Base-by-base conservation (phyloP, 768 basidiomycete species). In the Leccinum longicurvipes region DNA sequence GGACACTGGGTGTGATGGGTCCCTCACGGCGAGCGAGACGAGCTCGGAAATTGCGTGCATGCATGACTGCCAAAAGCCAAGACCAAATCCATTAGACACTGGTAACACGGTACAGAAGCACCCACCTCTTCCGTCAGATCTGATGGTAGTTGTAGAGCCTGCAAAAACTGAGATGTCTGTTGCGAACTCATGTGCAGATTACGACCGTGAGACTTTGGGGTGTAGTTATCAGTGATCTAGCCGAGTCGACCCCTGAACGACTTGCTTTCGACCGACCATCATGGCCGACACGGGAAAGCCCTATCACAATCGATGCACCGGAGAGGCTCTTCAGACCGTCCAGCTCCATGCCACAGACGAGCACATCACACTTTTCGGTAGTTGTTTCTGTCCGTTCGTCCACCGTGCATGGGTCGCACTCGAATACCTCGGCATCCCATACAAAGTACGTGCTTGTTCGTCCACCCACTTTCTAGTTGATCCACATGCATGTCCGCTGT, bases 321-420 rank as follows among this genome's bases (percentile, higher is more conserved):
- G 81, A 11, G 64, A 63, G 6, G 89, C 89, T 0, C 72, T 86
- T 19, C 71, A 76, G 3, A 90, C 86, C 0, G 83, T 77, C 15
- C 69, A 81, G 23, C 70, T 66, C 0, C 88, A 87, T 36, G 55
- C 67, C 21, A 63, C 59, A 14, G 73, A 77, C 3, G 69, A 78
- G 62, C 79, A 83, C 51, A 82, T 88, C 58, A 85, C 81, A 1
- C 75, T 93, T 23, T 91, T 89, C 60, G 84, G 77, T 9, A 79
- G 82, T 51, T 89, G 86, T 65, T 89, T 89, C 64, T 91, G 89
- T 66, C 88, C 89, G 0, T 92, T 91, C 65, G 89, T 91, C 2
- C 89, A 92, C 68, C 78, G 91, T 15, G 87, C 82, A 2, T 93
- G 91, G 91, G 78, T 84, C 19, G 79, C 83, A 0, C 75, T 92